Conservation (phyloP, 768 basidiomycete genomes). For the Russula abietina region DNA sequence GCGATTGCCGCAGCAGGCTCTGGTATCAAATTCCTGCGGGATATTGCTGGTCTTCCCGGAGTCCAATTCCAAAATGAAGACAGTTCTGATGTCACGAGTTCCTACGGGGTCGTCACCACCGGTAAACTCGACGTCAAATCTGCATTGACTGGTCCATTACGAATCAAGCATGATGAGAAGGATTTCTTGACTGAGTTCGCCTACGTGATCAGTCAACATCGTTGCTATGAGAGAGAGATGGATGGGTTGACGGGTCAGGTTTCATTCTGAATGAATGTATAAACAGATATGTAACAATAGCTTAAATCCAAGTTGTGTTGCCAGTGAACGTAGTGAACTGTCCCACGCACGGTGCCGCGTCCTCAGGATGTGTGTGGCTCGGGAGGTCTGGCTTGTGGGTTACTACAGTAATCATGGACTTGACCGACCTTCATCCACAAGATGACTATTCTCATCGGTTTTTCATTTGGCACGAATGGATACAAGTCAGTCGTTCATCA, state of each 20-base stretch:
- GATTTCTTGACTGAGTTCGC: slow-evolving; percentile 57
- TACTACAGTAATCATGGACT: slow-evolving; percentile 41
- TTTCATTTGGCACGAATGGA: slow-evolving; percentile 91
- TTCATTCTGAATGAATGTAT: slow-evolving; percentile 35
- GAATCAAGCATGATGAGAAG: slow-evolving; percentile 41
- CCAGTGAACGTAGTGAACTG: no score
- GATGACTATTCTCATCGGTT: slow-evolving; percentile 79
- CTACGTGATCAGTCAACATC: slow-evolving; percentile 58
- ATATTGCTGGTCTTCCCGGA: slow-evolving; percentile 42
- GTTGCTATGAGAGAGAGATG: slow-evolving; percentile 57
- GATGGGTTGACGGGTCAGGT: slow-evolving; percentile 50
- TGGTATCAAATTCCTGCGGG: slow-evolving; percentile 45
- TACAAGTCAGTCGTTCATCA: slow-evolving; percentile 45
- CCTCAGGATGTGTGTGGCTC: no score
- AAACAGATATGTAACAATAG: no score
- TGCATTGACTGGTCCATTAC: slow-evolving; percentile 37
- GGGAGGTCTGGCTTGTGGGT: no score
- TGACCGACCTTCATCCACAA: slow-evolving; percentile 64
- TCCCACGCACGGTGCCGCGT: no score
- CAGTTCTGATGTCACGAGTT: slow-evolving; percentile 40
- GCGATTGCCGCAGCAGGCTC: slow-evolving; percentile 71
- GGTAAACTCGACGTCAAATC: slow-evolving; percentile 44
- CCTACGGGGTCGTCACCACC: slow-evolving; percentile 59
- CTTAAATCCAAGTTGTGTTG: no score
- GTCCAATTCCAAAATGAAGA: slow-evolving; percentile 37